Evolutionary conservation across 2,329 filamentous ascomycete species (phyloP).

Genomic region (Alternaria arborescens): DNA sequence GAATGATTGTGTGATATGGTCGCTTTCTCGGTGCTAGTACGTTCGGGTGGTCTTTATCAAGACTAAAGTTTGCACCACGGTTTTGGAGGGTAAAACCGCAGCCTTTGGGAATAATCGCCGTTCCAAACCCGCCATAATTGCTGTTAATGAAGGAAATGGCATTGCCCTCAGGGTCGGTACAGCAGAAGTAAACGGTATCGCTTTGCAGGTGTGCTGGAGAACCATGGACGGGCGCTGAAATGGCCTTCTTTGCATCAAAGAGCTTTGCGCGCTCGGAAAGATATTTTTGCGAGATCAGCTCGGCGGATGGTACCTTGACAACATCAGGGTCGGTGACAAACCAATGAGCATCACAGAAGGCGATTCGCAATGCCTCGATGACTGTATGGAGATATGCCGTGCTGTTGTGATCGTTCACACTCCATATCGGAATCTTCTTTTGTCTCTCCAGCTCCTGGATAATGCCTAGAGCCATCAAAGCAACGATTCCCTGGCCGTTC

Average conservation of each 20-base stretch:
- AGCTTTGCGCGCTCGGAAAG: constrained; percentile 74
- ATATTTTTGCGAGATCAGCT: constrained; percentile 76
- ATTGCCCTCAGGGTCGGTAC: constrained; percentile 83
- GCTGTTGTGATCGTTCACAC: constrained; percentile 78
- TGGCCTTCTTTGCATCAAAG: constrained; percentile 64
- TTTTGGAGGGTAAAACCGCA: constrained; percentile 96
- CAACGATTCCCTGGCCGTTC: constrained; percentile 95
- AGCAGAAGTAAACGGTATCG: constrained; percentile 94
- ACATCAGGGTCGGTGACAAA: constrained; percentile 86
- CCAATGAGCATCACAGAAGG: constrained; percentile 90
- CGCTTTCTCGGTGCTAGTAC: constrained; percentile 80
- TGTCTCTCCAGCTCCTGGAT: constrained; percentile 82
- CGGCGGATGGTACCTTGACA: constrained; percentile 71
- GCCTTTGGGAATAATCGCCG: constrained; percentile 80
- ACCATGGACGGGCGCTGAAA: constrained; percentile 70
- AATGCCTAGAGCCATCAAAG: constrained; percentile 92
- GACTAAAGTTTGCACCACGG: constrained; percentile 85
- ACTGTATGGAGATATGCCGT: constrained; percentile 78
- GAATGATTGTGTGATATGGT: constrained; percentile 98
- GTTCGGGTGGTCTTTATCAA: constrained; percentile 79
- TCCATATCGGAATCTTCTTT: constrained; percentile 77
- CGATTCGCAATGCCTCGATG: constrained; percentile 86
- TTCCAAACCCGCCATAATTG: constrained; percentile 90
- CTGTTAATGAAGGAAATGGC: constrained; percentile 97
- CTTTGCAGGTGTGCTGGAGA: constrained; percentile 80